A percentile compares a stretch with the other conserved stretches of the same genome.
Conservation (phyloP, 768 basidiomycete genomes). For the Tylopilus rubrobrunneus region DNA sequence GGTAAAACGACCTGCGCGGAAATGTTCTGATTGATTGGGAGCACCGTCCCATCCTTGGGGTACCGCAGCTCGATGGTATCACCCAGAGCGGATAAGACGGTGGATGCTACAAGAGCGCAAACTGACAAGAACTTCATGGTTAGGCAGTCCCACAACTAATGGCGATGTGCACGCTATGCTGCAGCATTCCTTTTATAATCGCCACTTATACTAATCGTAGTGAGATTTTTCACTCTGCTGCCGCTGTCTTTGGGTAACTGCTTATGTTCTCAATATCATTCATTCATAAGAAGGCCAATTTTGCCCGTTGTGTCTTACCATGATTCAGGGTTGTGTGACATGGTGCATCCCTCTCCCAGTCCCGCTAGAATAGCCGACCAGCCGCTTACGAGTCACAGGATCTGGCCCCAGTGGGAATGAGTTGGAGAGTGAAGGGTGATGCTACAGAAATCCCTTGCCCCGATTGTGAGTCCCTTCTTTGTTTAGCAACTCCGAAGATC, state of each 20-base stretch:
- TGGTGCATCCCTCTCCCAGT: too few relatives aligned
- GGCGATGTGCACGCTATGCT: not conserved
- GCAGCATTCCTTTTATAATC: not conserved
- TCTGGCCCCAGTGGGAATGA: not conserved
- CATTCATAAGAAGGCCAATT: constrained; percentile 4
- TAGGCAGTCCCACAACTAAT: not conserved
- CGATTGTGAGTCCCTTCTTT: not conserved
- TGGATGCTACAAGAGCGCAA: not conserved
- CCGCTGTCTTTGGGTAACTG: not conserved
- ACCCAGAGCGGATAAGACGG: constrained; percentile 3
- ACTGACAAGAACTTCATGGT: constrained; percentile 6
- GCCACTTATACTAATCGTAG: not conserved
- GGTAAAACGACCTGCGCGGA: constrained; percentile 17
- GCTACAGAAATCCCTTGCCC: not conserved
- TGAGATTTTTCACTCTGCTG: not conserved
- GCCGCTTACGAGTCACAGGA: not conserved
- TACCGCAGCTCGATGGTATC: constrained; percentile 20
- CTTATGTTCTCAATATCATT: not conserved
- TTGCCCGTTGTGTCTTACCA: constrained; percentile 4
- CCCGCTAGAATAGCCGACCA: not conserved
- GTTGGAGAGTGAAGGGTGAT: not conserved
- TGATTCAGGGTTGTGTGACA: not conserved
- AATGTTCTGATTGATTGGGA: constrained; percentile 14
- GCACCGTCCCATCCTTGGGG: constrained; percentile 17
- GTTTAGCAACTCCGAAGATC: not conserved